Evolutionary conservation across 2,329 filamentous ascomycete genomes (phyloP).

Genomic region (Diplodia seriata): DNA sequence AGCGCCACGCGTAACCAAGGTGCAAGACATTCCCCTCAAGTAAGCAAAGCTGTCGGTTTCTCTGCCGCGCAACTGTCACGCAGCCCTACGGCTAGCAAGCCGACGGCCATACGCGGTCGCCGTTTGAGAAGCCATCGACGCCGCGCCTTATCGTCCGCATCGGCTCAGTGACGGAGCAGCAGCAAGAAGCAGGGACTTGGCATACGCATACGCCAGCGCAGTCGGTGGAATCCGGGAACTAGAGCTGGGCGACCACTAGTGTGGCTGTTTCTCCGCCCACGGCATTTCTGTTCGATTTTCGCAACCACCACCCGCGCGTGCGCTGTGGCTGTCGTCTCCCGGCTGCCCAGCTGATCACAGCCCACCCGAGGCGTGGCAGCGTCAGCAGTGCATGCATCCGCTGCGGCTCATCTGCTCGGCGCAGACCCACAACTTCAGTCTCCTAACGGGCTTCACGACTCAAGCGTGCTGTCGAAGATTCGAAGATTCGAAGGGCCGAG

Average conservation of each 20-base stretch:
- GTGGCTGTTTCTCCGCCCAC: conserved; percentile 22
- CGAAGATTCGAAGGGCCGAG: conserved; percentile 16
- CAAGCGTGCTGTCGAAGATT: conserved; percentile 4
- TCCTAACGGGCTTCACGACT: conserved; percentile 1
- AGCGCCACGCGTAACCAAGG: not conserved
- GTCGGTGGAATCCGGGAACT: conserved; percentile 17
- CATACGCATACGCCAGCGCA: not conserved
- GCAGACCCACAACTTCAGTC: conserved; percentile 20
- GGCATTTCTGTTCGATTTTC: conserved; percentile 1
- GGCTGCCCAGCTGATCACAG: conserved; percentile 12
- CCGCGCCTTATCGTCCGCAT: not conserved
- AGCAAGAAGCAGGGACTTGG: not conserved
- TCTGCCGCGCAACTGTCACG: not conserved
- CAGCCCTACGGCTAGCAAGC: not conserved
- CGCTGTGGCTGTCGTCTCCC: conserved; percentile 18
- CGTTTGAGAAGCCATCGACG: not conserved
- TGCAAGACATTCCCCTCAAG: not conserved
- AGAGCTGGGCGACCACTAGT: not conserved
- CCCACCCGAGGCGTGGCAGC: conserved; percentile 22
- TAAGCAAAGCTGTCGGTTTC: not conserved
- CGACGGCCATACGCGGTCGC: conserved; percentile 10
- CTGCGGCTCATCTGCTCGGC: conserved; percentile 21
- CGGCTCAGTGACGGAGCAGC: not conserved
- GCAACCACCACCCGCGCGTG: conserved; percentile 5
- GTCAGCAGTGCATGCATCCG: conserved; percentile 15